Percentiles rank a stretch among this genome's conserved stretches.
phyloP scores from a whole-genome alignment of 345 rosid genomes.

The Eucalyptus curtisii region DNA sequence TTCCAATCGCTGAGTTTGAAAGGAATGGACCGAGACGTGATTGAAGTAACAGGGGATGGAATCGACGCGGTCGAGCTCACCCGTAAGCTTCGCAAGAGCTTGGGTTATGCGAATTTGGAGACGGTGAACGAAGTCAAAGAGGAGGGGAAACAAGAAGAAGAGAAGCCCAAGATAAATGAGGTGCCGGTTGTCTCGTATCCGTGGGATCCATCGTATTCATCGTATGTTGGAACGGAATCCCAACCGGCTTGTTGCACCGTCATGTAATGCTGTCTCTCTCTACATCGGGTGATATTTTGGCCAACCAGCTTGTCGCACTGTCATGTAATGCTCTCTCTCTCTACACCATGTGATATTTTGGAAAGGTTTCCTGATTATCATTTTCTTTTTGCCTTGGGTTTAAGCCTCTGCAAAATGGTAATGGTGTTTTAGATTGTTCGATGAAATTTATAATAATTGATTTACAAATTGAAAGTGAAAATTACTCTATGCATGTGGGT shows the following conservation, averaged over 20 bases:
- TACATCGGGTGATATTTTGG: no score
- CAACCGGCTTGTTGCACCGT: no score
- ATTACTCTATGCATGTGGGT: neutral
- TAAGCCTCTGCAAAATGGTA: no score
- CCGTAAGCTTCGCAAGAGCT: neutral
- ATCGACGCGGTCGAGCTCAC: neutral
- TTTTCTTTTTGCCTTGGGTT: neutral
- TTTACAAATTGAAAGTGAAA: neutral
- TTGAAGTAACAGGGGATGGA: conserved; percentile 1
- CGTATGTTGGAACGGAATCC: neutral
- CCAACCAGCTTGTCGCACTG: neutral
- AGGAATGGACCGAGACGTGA: neutral
- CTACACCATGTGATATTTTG: neutral
- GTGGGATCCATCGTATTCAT: neutral
- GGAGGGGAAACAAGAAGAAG: neutral
- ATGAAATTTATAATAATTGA: neutral
- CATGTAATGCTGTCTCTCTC: no score
- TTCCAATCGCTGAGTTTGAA: neutral
- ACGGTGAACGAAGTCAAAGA: neutral
- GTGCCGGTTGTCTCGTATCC: neutral
- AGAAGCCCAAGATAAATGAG: neutral
- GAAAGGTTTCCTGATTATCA: neutral
- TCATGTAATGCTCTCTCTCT: neutral
- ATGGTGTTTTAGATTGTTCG: no score
- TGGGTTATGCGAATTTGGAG: neutral